phyloP scores from a whole-genome alignment of 2,329 filamentous ascomycete species.

The Calonectria hongkongensis region DNA sequence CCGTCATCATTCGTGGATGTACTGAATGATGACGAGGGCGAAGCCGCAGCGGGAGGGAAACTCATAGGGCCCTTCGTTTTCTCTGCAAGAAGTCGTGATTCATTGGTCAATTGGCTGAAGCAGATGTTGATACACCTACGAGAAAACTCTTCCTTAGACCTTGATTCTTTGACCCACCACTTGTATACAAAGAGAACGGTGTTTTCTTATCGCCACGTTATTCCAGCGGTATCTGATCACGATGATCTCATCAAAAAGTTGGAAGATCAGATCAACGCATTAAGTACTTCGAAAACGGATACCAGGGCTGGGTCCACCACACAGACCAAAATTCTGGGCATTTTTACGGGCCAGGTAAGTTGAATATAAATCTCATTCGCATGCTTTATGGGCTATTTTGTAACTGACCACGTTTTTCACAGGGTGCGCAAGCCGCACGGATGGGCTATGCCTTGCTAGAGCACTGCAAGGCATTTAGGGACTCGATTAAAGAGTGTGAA shows the following conservation, averaged over 20 bases:
- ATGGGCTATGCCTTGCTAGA: background rate
- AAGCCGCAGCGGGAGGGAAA: background rate
- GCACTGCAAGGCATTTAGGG: background rate
- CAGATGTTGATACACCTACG: background rate
- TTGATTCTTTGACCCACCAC: background rate
- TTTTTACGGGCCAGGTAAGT: background rate
- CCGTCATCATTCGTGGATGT: too few species aligned
- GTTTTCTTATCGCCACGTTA: background rate
- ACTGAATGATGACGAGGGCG: too few species aligned
- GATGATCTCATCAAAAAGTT: background rate
- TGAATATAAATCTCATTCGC: background rate
- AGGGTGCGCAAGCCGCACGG: background rate
- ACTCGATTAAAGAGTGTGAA: background rate
- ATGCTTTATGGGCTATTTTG: background rate
- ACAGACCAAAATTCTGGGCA: background rate
- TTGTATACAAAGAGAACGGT: background rate
- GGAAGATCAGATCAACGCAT: background rate
- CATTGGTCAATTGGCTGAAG: background rate
- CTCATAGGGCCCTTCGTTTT: background rate
- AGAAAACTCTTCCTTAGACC: background rate
- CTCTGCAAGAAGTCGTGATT: background rate
- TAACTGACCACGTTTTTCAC: background rate
- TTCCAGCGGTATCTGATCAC: background rate
- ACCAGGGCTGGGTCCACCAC: background rate
- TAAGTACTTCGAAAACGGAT: background rate